Percentiles rank a stretch among this genome's conserved stretches.
These are phyloP conservation scores for Gymnopus androsaceus DNA, from an alignment of 1,284 basidiomycete species.

Conservation along the genomic window DNA sequence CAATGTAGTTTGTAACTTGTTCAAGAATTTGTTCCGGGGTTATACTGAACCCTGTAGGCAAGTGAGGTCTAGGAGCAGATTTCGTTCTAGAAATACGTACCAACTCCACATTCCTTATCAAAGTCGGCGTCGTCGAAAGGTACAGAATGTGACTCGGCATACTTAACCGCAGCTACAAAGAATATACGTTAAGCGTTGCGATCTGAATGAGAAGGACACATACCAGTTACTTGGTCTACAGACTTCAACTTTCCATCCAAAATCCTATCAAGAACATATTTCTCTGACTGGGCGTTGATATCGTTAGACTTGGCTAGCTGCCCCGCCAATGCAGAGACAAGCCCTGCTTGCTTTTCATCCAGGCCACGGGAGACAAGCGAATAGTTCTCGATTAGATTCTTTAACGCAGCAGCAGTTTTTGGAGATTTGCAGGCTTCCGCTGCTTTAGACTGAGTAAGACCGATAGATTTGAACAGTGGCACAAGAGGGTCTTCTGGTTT, in stretches of 20 bases:
- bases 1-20: conserved; percentile 65
- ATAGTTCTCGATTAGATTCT: conserved; percentile 68
- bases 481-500: conserved; percentile 44
- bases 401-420: conserved; percentile 74
- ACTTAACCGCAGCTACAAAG: conserved; percentile 75
- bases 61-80: conserved; percentile 8
- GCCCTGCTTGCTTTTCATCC: conserved; percentile 80
- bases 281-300: conserved; percentile 56
- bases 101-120: conserved; percentile 84
- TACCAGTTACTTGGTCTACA: conserved; percentile 87
- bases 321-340: conserved; percentile 72
- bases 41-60: conserved; percentile 73
- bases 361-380: conserved; percentile 51
- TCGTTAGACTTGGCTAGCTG: conserved; percentile 56
- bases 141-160: conserved; percentile 59
- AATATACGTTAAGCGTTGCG: conserved; percentile 2
- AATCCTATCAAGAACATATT: conserved; percentile 72
- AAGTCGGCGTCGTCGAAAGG: conserved; percentile 78
- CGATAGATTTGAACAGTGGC: conserved; percentile 77
- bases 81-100: conserved; percentile 49
- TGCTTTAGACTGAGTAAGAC: conserved; percentile 79
- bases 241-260: conserved; percentile 74
- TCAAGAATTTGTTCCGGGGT: conserved; percentile 69
- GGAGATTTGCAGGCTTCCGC: conserved; percentile 80
- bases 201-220: neutral